Conservation (phyloP, 1,284 basidiomycete species). For the Naganishia cerealis region DNA sequence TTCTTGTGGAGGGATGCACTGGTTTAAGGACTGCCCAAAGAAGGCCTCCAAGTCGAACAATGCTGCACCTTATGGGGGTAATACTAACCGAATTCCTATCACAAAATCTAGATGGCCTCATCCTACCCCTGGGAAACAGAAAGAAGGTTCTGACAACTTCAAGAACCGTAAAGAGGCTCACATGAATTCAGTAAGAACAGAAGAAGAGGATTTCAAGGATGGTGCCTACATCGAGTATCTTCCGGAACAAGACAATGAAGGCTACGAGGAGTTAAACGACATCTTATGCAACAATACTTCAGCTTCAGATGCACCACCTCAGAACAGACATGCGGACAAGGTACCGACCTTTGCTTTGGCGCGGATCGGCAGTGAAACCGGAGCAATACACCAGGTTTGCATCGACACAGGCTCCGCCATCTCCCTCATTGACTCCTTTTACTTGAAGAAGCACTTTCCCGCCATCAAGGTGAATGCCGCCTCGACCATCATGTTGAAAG, state of each 20-base stretch:
- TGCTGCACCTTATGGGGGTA: neutral
- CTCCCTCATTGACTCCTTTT: conserved; percentile 23
- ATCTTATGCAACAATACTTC: conserved; percentile 10
- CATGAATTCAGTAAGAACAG: neutral
- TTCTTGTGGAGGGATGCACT: conserved; percentile 14
- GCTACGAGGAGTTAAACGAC: neutral
- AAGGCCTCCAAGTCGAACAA: conserved; percentile 7
- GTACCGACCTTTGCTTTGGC: conserved; percentile 4
- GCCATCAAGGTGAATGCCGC: conserved; percentile 6
- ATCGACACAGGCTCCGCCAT: no score
- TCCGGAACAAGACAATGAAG: conserved; percentile 3
- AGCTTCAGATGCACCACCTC: no score
- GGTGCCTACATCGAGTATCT: no score
- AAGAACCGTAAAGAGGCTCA: no score
- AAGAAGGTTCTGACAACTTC: no score
- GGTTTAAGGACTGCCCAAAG: conserved; percentile 9
- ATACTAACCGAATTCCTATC: conserved; percentile 1
- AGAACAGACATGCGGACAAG: conserved; percentile 1
- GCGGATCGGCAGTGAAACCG: neutral
- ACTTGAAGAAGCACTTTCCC: conserved; percentile 12
- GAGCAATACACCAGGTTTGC: conserved; percentile 2
- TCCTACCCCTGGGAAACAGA: neutral
- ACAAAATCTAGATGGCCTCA: neutral
- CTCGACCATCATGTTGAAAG: conserved; percentile 15
- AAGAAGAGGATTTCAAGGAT: neutral